Conservation (phyloP, 169 alveolate genomes). For the Plasmodium falciparum region DNA sequence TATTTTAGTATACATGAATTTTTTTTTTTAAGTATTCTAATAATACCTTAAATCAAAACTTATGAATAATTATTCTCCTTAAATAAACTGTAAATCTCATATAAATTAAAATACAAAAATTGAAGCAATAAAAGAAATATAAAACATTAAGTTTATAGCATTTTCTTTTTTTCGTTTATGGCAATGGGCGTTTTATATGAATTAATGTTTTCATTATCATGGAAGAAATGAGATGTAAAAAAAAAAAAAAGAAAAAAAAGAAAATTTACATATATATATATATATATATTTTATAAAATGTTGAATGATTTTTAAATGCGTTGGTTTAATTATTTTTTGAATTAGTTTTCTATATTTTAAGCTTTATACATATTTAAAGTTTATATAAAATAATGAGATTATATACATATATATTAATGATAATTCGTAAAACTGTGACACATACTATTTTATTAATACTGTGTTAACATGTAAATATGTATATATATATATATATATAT, state of each 20-base stretch:
- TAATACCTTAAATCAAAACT: slow-evolving; percentile 21
- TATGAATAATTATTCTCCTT: slow-evolving; percentile 35
- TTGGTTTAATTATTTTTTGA: too few species aligned
- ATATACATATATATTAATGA: too few species aligned
- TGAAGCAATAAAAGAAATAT: background rate
- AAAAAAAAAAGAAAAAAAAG: background rate
- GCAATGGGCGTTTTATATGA: slow-evolving; percentile 57
- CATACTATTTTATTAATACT: too few species aligned
- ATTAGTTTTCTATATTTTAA: too few species aligned
- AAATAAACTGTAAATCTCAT: background rate
- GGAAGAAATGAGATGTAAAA: slow-evolving; percentile 77
- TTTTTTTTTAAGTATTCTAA: slow-evolving; percentile 8
- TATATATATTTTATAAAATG: too few species aligned
- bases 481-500: background rate
- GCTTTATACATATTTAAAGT: too few species aligned
- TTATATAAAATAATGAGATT: too few species aligned
- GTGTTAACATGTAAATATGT: background rate
- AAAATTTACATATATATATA: too few species aligned
- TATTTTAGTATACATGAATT: background rate
- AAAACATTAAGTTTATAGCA: too few species aligned
- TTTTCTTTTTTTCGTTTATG: background rate
- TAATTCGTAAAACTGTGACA: too few species aligned
- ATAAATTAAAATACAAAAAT: background rate
- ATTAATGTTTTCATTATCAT: slow-evolving; percentile 11
- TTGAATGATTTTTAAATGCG: too few species aligned